phyloP scores from a whole-genome alignment of 1,139 yeast species.

The Debaryomyces subglobosus region DNA sequence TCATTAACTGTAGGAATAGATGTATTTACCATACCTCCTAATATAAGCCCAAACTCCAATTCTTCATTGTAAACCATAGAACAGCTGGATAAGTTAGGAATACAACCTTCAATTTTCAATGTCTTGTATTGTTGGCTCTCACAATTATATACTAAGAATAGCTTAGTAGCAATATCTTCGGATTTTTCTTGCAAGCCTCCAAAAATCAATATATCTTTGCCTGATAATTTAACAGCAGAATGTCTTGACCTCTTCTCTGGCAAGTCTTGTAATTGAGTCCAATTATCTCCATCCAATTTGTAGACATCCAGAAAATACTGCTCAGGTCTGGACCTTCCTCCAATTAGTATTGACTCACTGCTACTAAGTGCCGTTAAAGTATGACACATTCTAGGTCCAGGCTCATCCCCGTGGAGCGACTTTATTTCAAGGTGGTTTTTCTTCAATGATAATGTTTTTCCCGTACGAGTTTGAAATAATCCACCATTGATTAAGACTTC shows the following conservation, averaged over 20 bases:
- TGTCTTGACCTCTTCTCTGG: constrained; percentile 60
- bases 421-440: constrained; percentile 18
- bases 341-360: constrained; percentile 47
- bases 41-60: constrained; percentile 40
- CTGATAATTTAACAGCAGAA: constrained; percentile 37
- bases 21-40: constrained; percentile 56
- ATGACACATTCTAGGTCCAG: constrained; percentile 65
- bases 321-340: constrained; percentile 72
- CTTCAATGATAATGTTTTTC: constrained; percentile 20
- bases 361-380: constrained; percentile 40
- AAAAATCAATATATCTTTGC: constrained; percentile 46
- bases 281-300: constrained; percentile 20
- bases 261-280: constrained; percentile 42
- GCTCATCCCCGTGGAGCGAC: constrained; percentile 17
- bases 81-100: constrained; percentile 29
- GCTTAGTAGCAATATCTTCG: constrained; percentile 7
- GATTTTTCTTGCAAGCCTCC: constrained; percentile 47
- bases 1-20: constrained; percentile 36
- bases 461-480: constrained; percentile 46
- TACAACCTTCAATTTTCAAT: constrained; percentile 19
- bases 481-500: constrained; percentile 57
- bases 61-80: constrained; percentile 37
- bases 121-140: constrained; percentile 18
- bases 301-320: constrained; percentile 38
- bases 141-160: constrained; percentile 24